Conservation (phyloP, 805 yeast genomes). For the Clavispora asparagi region DNA sequence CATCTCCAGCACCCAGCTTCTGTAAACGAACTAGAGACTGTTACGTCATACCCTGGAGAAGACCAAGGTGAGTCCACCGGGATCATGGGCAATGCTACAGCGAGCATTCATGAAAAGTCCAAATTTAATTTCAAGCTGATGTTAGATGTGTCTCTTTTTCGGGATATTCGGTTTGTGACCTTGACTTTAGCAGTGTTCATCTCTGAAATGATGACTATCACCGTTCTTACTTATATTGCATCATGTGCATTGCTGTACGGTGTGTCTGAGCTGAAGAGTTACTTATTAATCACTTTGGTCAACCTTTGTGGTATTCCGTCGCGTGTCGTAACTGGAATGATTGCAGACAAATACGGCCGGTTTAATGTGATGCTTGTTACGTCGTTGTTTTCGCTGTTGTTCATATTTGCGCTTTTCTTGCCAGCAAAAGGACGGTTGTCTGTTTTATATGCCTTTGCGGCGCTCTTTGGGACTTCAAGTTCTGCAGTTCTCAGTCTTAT, state of each 20-base stretch:
- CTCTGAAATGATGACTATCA: constrained; percentile 43
- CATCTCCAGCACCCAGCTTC: background rate
- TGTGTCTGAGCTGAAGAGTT: constrained; percentile 37
- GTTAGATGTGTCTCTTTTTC: constrained; percentile 30
- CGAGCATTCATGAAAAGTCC: background rate
- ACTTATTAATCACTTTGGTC: constrained; percentile 42
- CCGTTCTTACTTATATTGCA: constrained; percentile 46
- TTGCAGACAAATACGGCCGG: constrained; percentile 39
- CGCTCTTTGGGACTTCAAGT: constrained; percentile 1
- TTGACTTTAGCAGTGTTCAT: constrained; percentile 39
- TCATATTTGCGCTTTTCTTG: constrained; percentile 21
- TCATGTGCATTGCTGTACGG: constrained; percentile 50
- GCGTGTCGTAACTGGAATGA: constrained; percentile 26
- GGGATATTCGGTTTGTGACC: constrained; percentile 39
- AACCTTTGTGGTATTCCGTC: constrained; percentile 42
- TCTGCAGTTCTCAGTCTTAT: constrained; percentile 5
- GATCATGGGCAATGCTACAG: background rate
- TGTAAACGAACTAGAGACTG: no score
- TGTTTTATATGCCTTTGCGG: constrained; percentile 3
- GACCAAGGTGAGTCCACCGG: background rate
- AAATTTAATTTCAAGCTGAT: background rate
- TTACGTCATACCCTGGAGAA: no score
- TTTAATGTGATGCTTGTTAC: constrained; percentile 44
- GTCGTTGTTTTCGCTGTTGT: constrained; percentile 26
- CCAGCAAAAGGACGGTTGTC: constrained; percentile 24